These are phyloP conservation scores for Daldinia childiae DNA, from an alignment of 495 filamentous ascomycete species.

Conservation along the genomic window DNA sequence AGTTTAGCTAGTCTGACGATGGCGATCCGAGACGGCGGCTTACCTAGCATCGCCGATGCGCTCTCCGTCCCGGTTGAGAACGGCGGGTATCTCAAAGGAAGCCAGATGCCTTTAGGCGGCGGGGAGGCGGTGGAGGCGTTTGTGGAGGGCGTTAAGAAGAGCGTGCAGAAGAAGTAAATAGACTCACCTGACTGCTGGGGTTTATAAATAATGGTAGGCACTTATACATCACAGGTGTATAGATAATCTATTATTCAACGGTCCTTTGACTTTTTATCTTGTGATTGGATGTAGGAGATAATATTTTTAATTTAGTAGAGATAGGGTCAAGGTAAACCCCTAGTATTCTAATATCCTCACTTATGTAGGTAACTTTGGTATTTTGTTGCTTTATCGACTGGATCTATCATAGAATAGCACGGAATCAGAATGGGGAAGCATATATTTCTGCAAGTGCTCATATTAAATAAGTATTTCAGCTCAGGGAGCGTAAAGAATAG, in stretches of 20 bases:
- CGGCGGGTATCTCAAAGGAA: constrained; percentile 79
- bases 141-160: constrained; percentile 83
- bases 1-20: constrained; percentile 83
- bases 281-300: background rate
- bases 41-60: constrained; percentile 89
- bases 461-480: constrained; percentile 27
- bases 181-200: background rate
- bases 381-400: too few relatives aligned
- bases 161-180: constrained; percentile 65
- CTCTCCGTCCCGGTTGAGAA: constrained; percentile 80
- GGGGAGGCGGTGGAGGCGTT: constrained; percentile 91
- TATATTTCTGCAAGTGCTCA: constrained; percentile 36
- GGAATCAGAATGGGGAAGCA: background rate
- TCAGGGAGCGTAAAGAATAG: constrained; percentile 31
- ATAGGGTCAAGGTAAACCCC: background rate
- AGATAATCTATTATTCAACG: background rate
- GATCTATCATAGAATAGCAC: background rate
- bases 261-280: background rate
- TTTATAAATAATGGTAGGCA: background rate
- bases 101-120: constrained; percentile 83
- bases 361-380: rapidly evolving
- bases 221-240: background rate
- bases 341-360: too few relatives aligned
- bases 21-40: constrained; percentile 89
- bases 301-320: background rate